These are phyloP conservation scores for Tanozyma kutaoensis DNA, from an alignment of 805 yeast species.

Conservation along the genomic window DNA sequence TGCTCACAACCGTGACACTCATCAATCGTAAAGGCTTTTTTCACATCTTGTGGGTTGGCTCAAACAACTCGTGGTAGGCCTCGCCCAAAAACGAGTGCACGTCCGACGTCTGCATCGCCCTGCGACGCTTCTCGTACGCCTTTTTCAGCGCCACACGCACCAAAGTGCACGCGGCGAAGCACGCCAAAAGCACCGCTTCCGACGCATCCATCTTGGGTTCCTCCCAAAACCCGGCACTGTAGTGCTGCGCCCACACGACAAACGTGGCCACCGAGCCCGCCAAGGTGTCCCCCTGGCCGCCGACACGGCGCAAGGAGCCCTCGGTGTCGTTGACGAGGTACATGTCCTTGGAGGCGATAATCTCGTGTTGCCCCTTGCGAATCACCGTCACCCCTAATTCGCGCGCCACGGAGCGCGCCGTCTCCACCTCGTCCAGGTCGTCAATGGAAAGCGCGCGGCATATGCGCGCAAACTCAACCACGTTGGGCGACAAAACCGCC, in stretches of 20 bases:
- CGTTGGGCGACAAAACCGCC: constrained; percentile 81
- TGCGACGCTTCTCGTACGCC: constrained; percentile 53
- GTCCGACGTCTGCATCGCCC: constrained; percentile 81
- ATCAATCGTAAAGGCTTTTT: too few species aligned
- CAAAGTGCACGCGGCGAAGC: constrained; percentile 57
- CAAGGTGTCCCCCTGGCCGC: constrained; percentile 94
- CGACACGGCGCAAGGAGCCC: constrained; percentile 75
- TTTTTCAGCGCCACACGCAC: constrained; percentile 51
- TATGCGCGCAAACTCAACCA: constrained; percentile 68
- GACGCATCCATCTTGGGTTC: constrained; percentile 15
- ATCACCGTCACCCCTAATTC: constrained; percentile 46
- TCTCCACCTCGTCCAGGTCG: constrained; percentile 7
- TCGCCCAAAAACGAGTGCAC: constrained; percentile 55
- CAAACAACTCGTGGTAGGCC: constrained; percentile 41
- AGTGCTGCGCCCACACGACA: constrained; percentile 65
- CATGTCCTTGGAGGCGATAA: constrained; percentile 39
- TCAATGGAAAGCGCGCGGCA: constrained; percentile 10
- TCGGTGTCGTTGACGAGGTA: constrained; percentile 23
- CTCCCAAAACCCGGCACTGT: constrained; percentile 46
- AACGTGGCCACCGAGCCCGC: constrained; percentile 79
- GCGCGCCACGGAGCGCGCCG: constrained; percentile 31
- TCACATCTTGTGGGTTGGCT: too few species aligned
- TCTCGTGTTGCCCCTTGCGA: constrained; percentile 61
- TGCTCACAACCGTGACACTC: too few species aligned
- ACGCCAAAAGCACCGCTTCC: constrained; percentile 32